Conservation (phyloP, 805 yeast species). For the Yarrowia osloensis region DNA sequence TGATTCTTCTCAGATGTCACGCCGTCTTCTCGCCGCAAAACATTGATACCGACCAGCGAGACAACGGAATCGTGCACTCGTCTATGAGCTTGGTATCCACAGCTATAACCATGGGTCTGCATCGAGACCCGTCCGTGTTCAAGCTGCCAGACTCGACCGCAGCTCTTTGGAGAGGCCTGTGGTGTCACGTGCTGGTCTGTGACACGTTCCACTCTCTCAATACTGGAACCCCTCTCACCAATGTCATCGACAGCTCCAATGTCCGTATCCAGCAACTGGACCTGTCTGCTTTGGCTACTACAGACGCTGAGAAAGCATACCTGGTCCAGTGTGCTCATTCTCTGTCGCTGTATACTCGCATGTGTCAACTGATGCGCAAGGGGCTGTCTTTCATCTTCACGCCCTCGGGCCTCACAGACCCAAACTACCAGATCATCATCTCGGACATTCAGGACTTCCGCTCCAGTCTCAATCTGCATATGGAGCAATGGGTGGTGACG, state of each 20-base stretch:
- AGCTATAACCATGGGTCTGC: conserved; percentile 11
- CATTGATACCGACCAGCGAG: conserved; percentile 18
- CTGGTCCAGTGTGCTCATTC: conserved; percentile 12
- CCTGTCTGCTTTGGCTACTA: neutral
- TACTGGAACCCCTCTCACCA: neutral
- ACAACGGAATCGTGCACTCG: conserved; percentile 18
- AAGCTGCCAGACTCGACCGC: conserved; percentile 1
- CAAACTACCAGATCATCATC: neutral
- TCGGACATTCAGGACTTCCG: conserved; percentile 10
- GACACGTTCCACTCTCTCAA: conserved; percentile 15
- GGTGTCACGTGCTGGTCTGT: conserved; percentile 6
- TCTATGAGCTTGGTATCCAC: conserved; percentile 1
- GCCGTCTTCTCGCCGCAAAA: conserved; percentile 17
- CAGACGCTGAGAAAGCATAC: conserved; percentile 8
- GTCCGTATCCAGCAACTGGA: neutral
- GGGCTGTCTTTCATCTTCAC: conserved; percentile 3
- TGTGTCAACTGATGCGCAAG: conserved; percentile 9
- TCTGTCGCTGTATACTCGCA: neutral
- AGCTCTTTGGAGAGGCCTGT: conserved; percentile 12
- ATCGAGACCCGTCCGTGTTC: conserved; percentile 17
- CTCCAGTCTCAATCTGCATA: conserved; percentile 2
- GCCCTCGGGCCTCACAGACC: neutral
- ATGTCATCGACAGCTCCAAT: conserved; percentile 15
- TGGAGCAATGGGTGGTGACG: conserved; percentile 21
- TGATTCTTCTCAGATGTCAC: conserved; percentile 7